A percentile compares a stretch with the other conserved stretches of the same genome.
These are phyloP conservation scores for Grosmannia penicillata DNA, from an alignment of 2,329 filamentous ascomycete genomes.

Conservation along the genomic window DNA sequence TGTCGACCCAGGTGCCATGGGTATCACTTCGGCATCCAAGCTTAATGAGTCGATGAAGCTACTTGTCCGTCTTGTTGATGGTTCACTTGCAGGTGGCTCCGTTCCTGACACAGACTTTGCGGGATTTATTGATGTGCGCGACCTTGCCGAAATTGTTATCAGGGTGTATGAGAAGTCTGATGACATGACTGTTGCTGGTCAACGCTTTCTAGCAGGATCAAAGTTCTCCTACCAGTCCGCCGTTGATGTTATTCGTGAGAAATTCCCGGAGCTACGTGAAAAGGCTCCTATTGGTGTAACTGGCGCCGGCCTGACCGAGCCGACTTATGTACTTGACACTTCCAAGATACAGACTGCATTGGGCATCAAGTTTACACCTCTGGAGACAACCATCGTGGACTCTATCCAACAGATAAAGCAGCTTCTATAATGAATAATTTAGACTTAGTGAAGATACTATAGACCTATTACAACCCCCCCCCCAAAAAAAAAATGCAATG, in stretches of 20 bases:
- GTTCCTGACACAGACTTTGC: conserved; percentile 5
- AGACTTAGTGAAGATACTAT: too few species aligned
- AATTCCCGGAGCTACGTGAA: conserved; percentile 6
- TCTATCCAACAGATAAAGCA: conserved; percentile 5
- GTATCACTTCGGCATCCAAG: neutral
- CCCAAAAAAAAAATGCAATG: too few species aligned
- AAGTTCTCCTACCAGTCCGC: conserved; percentile 12
- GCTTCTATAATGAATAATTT: neutral
- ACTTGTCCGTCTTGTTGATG: conserved; percentile 4
- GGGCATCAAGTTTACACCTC: conserved; percentile 7
- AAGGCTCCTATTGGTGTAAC: conserved; percentile 7
- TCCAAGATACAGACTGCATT: conserved; percentile 9
- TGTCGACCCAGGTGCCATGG: neutral
- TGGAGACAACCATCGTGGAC: conserved; percentile 9
- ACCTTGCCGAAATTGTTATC: conserved; percentile 2
- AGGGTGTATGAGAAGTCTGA: neutral
- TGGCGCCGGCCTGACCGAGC: neutral
- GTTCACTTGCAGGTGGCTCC: neutral
- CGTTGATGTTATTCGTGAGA: conserved; percentile 9
- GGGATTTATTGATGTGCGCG: conserved; percentile 7
- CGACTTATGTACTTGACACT: conserved; percentile 8
- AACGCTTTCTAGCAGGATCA: conserved; percentile 11
- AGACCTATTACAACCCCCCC: too few species aligned
- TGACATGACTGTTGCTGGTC: conserved; percentile 1
- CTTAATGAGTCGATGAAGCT: conserved; percentile 6